Conservation (phyloP, 1,284 basidiomycete species). For the Papiliotrema nemorosa region DNA sequence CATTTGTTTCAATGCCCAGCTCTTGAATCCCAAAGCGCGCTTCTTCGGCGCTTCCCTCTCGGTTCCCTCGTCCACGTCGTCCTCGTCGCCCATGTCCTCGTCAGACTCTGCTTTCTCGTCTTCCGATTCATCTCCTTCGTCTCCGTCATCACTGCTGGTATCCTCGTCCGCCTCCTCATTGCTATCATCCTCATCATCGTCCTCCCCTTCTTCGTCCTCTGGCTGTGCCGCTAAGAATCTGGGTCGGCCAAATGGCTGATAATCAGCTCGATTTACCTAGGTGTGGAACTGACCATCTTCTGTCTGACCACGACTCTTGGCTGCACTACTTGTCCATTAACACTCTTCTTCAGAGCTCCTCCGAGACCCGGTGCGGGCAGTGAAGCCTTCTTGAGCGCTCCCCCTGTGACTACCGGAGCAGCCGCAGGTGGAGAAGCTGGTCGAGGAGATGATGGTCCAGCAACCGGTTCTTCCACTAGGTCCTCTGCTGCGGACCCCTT, state of each 20-base stretch:
- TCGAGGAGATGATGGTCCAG: background rate
- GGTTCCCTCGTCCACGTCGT: conserved; percentile 15
- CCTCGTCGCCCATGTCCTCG: conserved; percentile 18
- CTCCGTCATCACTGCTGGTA: conserved; percentile 8
- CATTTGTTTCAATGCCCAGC: conserved; percentile 74
- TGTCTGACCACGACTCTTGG: conserved; percentile 29
- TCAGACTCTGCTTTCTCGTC: conserved; percentile 14
- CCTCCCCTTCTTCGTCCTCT: conserved; percentile 14
- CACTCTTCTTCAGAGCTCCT: conserved; percentile 29
- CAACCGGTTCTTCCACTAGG: background rate
- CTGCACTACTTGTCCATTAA: conserved; percentile 24
- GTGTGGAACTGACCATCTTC: conserved; percentile 7
- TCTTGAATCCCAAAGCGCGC: conserved; percentile 65
- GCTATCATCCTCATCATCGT: conserved; percentile 10
- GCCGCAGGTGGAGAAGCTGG: background rate
- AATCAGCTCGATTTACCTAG: background rate
- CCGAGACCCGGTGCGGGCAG: conserved; percentile 10
- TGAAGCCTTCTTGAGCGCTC: conserved; percentile 9
- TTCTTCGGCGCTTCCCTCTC: conserved; percentile 24
- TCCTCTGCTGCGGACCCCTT: background rate
- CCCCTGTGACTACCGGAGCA: background rate
- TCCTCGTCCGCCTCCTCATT: conserved; percentile 15
- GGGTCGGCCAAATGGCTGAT: background rate
- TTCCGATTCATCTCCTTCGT: conserved; percentile 10
- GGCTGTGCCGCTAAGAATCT: background rate